These are phyloP conservation scores for Colletotrichum chlorophyti DNA, from an alignment of 2,329 filamentous ascomycete genomes.

Conservation along the genomic window DNA sequence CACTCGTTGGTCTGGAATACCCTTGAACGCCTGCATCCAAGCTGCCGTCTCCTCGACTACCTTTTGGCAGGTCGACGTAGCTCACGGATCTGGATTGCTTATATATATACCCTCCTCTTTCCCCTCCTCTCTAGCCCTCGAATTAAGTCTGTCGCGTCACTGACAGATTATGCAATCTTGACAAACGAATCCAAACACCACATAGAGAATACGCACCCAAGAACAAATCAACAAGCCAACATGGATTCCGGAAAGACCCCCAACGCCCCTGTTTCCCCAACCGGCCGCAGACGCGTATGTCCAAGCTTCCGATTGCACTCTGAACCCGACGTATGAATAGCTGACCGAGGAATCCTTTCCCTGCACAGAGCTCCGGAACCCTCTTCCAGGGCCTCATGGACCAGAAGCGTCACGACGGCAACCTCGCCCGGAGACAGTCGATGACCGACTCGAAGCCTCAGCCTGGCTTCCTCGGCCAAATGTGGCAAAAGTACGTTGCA, in stretches of 20 bases:
- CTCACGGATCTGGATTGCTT: conserved; percentile 5
- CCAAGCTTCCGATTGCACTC: too few species aligned
- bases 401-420: conserved; percentile 55
- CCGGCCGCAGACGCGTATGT: conserved; percentile 27
- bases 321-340: rapidly evolving
- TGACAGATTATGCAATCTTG: background rate
- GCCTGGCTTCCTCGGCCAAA: conserved; percentile 57
- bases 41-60: background rate
- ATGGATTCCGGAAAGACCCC: conserved; percentile 28
- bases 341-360: conserved; percentile 6
- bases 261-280: conserved; percentile 5
- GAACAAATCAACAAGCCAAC: background rate
- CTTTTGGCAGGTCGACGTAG: conserved; percentile 2
- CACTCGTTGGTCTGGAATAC: conserved; percentile 3
- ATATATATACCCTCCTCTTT: conserved; percentile 23
- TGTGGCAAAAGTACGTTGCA: conserved; percentile 62
- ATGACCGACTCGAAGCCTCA: conserved; percentile 59
- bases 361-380: conserved; percentile 53
- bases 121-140: rapidly evolving
- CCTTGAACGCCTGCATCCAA: background rate
- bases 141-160: rapidly evolving
- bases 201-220: background rate
- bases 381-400: conserved; percentile 59
- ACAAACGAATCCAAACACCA: background rate
- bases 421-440: conserved; percentile 58